Base-by-base conservation (phyloP, 23 red algal genomes). In the Gracilaria gracilis region DNA sequence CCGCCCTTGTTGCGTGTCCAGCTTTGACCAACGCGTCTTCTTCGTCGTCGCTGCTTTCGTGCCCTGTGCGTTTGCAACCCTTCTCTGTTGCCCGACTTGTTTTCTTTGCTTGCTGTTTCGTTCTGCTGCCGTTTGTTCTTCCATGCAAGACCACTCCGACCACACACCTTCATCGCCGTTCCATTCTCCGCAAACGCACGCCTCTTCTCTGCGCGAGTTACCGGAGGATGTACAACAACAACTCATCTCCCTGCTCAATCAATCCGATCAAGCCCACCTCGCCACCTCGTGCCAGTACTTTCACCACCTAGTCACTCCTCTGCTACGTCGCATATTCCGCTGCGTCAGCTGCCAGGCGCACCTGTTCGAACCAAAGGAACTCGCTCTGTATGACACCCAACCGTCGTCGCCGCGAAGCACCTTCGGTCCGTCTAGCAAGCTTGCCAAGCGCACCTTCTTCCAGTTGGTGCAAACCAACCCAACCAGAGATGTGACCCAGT, bases 151-250 rank as follows among this genome's bases (percentile, higher is more conserved):
- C 64, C 31, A 37, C 31, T 14, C 16, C 31, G 27, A 6, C 1
- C 64, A 32, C 23, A 33, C 17, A 46, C 51, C 16, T 37, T 69
- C 64, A 36, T 19, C 61, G 6, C 24, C 25, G 61, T 32, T 33
- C 33, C 61, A 65, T 24, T 65, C 64, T 32, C 27, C 28, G 64
- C 64, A 36, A 0, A 27, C 72, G 0, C 79, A 57, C 23, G 21
- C 53, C 25, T 48, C 61, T 7, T 79, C 74, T 21, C 57, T 90
- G 24, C 76, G 64, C 42, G 51, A 90, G n/a, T 61, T 90, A 36
- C 87, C 87, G 37, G 74, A 90, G 57, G 87, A 90, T 67, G 76
- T 90, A 25, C 87, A 90, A 35, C 67, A 36, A 27, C 65, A 83
- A 46, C 32, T 92, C 3, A 25, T 92, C 80, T 78, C 89, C 15